Conservation (phyloP, 345 rosid species). For the Pugionium dolabratum region DNA sequence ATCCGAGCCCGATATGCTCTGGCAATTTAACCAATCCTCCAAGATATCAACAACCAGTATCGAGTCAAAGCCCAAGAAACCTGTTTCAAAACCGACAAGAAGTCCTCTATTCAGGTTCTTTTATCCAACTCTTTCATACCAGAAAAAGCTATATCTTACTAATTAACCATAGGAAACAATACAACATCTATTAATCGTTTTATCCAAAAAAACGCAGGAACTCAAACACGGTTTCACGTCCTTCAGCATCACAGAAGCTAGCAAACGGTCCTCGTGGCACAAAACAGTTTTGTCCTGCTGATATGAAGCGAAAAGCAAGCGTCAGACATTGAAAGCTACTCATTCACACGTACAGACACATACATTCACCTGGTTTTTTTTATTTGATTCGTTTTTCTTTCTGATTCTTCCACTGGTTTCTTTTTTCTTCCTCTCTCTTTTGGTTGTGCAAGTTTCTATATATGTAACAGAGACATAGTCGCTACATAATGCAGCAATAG, state of each 20-base stretch:
- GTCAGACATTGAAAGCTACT: conserved; percentile 54
- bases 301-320: conserved; percentile 62
- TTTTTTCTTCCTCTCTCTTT: conserved; percentile 27
- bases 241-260: conserved; percentile 68
- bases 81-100: conserved; percentile 54
- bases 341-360: conserved; percentile 27
- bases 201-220: conserved; percentile 49
- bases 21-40: conserved; percentile 77
- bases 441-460: conserved; percentile 31
- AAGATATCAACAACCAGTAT: conserved; percentile 53
- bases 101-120: conserved; percentile 54
- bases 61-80: conserved; percentile 50
- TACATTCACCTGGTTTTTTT: conserved; percentile 27
- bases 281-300: conserved; percentile 56
- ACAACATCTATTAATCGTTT: neutral
- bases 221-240: conserved; percentile 48
- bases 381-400: conserved; percentile 26
- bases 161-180: neutral
- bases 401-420: conserved; percentile 21
- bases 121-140: neutral
- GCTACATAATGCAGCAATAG: conserved; percentile 27
- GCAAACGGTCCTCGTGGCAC: conserved; percentile 51
- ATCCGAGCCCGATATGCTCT: conserved; percentile 83
- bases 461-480: conserved; percentile 30
- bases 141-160: neutral